Conservation (phyloP, 371 early-diverging fungal species). For the Rhizopus arrhizus region DNA sequence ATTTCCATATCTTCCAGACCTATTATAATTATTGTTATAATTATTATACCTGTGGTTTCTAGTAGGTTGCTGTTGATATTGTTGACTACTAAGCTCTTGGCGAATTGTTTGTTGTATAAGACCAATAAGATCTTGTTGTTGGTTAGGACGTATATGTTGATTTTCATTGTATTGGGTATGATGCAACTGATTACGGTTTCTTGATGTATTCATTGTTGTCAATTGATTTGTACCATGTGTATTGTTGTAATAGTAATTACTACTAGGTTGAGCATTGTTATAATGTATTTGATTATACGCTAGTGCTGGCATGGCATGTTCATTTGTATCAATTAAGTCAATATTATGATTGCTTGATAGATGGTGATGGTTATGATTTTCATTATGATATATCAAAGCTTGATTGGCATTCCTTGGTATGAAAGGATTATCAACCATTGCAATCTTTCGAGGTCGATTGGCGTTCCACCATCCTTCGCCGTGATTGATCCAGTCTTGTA, state of each 20-base stretch:
- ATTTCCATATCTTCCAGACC: too few relatives aligned
- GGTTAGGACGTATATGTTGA: background rate
- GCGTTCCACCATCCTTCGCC: constrained; percentile 1
- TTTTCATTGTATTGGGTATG: background rate
- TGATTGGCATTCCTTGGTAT: background rate
- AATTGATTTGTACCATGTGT: too few relatives aligned
- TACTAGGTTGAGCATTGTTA: too few relatives aligned
- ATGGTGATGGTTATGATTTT: background rate
- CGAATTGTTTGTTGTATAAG: background rate
- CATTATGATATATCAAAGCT: background rate
- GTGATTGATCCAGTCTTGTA: background rate
- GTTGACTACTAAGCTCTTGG: background rate
- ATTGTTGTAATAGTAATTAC: too few relatives aligned
- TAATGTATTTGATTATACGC: too few relatives aligned
- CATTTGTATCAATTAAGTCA: background rate
- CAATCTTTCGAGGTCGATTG: background rate
- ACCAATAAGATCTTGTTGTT: background rate
- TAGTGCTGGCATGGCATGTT: too few relatives aligned
- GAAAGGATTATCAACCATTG: background rate
- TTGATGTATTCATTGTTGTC: too few relatives aligned
- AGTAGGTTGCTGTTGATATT: too few relatives aligned
- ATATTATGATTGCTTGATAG: background rate
- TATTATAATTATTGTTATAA: too few relatives aligned
- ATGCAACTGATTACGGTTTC: background rate
- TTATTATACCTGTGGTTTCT: too few relatives aligned